These are phyloP conservation scores for Imleria badia DNA, from an alignment of 768 basidiomycete genomes.

Conservation along the genomic window DNA sequence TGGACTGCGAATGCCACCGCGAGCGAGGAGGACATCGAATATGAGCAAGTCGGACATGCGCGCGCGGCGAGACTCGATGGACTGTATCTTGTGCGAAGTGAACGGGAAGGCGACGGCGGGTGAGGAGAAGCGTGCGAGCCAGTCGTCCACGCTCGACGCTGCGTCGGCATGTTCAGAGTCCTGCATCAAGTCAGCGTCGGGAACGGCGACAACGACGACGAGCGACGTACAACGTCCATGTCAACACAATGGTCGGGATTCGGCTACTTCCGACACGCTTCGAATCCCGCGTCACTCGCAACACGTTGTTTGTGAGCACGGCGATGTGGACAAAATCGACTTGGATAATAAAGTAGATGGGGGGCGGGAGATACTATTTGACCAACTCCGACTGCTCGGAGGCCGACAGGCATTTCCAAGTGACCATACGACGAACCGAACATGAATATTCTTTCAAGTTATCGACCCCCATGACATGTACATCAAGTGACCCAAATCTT, in stretches of 20 bases:
- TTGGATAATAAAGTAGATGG: too few relatives aligned
- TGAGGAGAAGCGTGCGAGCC: slow-evolving; percentile 49
- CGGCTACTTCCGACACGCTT: slow-evolving; percentile 11
- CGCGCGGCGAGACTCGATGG: slow-evolving; percentile 64
- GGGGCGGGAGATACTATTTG: too few relatives aligned
- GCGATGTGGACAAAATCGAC: too few relatives aligned
- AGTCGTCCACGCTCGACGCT: slow-evolving; percentile 20
- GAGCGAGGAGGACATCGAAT: slow-evolving; percentile 69
- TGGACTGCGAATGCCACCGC: slow-evolving; percentile 60
- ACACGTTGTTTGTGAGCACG: too few relatives aligned
- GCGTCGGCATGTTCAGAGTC: slow-evolving; percentile 2
- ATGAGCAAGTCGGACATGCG: slow-evolving; percentile 62
- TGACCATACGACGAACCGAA: too few relatives aligned
- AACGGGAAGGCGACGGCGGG: slow-evolving; percentile 51
- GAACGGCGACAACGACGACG: neutral
- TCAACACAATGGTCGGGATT: slow-evolving; percentile 13
- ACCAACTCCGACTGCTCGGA: too few relatives aligned
- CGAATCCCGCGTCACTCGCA: too few relatives aligned
- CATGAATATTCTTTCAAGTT: too few relatives aligned
- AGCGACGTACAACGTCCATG: slow-evolving; percentile 31
- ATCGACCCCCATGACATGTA: too few relatives aligned
- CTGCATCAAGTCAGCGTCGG: slow-evolving; percentile 6
- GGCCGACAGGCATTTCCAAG: too few relatives aligned
- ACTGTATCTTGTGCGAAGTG: slow-evolving; percentile 48
- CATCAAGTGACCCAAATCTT: too few relatives aligned